Evolutionary conservation across 208 protist genomes (phyloP), one percentile per base, ranked within the genome.

Genomic region (Trypanosoma melophagium): DNA sequence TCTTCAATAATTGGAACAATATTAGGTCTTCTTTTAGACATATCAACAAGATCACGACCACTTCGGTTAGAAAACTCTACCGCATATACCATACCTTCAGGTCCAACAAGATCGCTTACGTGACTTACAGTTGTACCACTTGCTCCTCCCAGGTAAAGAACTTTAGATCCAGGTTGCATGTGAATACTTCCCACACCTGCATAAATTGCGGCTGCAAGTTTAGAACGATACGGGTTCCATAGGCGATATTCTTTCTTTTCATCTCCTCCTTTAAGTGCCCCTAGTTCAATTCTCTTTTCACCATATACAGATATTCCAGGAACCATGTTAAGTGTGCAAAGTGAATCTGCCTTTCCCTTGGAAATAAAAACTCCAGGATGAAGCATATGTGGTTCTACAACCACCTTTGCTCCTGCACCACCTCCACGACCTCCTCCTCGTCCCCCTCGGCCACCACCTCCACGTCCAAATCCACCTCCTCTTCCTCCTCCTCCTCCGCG

Each of bases 1-100:
- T 99, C 99, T 82, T 99, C 99, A 64, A 99, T 98, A 70, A 99
- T 99, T n/a, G 99, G 99, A 67, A 99, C 98, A 64, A 99, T 98
- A 84, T 99, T 99, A 7, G 97, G 95, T 54, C 99, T 86, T 66
- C 98, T 98, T 86, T 99, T 99, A 52, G 99, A 99, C 82, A 99
- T 97, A 76, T 99, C 98, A 58, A 99, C 95, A 50, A 99, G 89
- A 89, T 99, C 99, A 74, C 99, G 95, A 49, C 99, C 99, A 16
- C 98, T 98, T 66, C 99, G 86, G 74, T 98, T 94, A 7, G 98
- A 99, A 66, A 99, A 99, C 84, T 99, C 99, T 52, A 99, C 98
- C 51, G 98, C 99, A 84, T 99, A 99, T 12, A 99, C 98, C 72
- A 97, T 86, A 53, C 99, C 99, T 59, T 97, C 90, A 31, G 98